Conservation (phyloP, 2,329 filamentous ascomycete species). For the Pezicula carpinea region DNA sequence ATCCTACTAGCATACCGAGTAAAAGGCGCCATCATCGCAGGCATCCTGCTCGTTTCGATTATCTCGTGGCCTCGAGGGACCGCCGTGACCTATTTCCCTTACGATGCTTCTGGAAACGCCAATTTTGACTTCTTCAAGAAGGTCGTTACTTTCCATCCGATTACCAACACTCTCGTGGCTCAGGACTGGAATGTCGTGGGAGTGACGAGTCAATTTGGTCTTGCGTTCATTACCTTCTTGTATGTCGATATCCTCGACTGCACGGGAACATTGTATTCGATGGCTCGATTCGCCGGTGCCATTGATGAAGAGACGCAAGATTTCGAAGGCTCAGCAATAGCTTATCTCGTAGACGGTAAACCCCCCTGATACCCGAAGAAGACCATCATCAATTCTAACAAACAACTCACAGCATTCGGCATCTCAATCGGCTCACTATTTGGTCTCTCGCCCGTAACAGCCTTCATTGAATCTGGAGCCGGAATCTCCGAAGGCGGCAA, state of each 20-base stretch:
- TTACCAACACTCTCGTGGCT: constrained; percentile 60
- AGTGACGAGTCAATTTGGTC: constrained; percentile 66
- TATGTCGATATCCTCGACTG: constrained; percentile 85
- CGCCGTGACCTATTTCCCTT: constrained; percentile 73
- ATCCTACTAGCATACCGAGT: constrained; percentile 77
- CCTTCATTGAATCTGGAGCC: constrained; percentile 82
- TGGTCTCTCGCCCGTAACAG: constrained; percentile 74
- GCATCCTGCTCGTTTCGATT: constrained; percentile 76
- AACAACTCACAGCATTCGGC: constrained; percentile 36
- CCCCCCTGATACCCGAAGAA: neutral
- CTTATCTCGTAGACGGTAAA: constrained; percentile 73
- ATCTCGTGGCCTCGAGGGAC: constrained; percentile 81
- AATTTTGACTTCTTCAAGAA: constrained; percentile 81
- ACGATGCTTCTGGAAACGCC: constrained; percentile 62
- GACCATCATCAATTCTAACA: neutral
- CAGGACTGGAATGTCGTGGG: constrained; percentile 64
- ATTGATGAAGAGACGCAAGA: constrained; percentile 78
- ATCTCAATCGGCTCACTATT: constrained; percentile 76
- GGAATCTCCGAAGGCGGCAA: constrained; percentile 82
- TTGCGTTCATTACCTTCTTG: constrained; percentile 81
- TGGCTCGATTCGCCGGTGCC: constrained; percentile 75
- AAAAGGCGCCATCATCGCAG: constrained; percentile 78
- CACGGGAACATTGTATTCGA: constrained; percentile 80
- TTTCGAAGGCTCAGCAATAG: constrained; percentile 77
- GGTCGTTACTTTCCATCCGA: constrained; percentile 77